Conservation (phyloP, 352 stramenopile genomes). For the Pythium insidiosum region DNA sequence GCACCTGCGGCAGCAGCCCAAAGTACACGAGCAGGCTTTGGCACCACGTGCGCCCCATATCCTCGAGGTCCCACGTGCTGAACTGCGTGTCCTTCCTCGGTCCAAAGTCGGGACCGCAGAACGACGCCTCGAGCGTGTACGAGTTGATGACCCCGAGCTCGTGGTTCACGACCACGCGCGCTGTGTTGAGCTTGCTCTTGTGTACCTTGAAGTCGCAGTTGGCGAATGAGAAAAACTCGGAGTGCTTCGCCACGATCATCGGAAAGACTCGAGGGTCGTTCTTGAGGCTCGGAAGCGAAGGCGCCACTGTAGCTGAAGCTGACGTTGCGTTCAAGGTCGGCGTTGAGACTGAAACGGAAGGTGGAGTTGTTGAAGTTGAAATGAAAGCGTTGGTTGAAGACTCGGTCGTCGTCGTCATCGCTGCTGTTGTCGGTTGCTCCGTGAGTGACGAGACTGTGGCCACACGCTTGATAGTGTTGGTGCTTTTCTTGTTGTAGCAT, state of each 20-base stretch:
- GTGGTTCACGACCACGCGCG: slow-evolving; percentile 85
- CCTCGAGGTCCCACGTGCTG: slow-evolving; percentile 60
- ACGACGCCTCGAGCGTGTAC: slow-evolving; percentile 89
- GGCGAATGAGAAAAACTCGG: slow-evolving; percentile 66
- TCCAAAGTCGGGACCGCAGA: slow-evolving; percentile 80
- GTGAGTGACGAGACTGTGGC: slow-evolving; percentile 7
- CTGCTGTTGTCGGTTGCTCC: background rate
- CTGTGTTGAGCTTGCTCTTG: slow-evolving; percentile 85
- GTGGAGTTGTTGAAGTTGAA: background rate
- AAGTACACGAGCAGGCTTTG: slow-evolving; percentile 75
- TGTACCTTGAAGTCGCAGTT: slow-evolving; percentile 88
- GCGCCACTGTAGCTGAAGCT: background rate
- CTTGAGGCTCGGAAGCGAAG: slow-evolving; percentile 15
- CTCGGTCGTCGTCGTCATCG: background rate
- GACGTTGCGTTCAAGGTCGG: background rate
- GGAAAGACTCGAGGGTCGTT: slow-evolving; percentile 69
- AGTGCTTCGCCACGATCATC: slow-evolving; percentile 70
- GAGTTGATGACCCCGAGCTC: slow-evolving; percentile 80
- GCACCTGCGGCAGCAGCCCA: slow-evolving; percentile 38
- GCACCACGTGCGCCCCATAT: slow-evolving; percentile 69
- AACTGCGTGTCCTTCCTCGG: slow-evolving; percentile 63
- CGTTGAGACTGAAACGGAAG: background rate
- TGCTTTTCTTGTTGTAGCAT: slow-evolving; percentile 31
- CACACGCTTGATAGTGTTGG: slow-evolving; percentile 20
- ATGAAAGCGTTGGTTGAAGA: background rate